Conservation (phyloP, 2,329 filamentous ascomycete species). For the Beauveria scarabaeidicola region DNA sequence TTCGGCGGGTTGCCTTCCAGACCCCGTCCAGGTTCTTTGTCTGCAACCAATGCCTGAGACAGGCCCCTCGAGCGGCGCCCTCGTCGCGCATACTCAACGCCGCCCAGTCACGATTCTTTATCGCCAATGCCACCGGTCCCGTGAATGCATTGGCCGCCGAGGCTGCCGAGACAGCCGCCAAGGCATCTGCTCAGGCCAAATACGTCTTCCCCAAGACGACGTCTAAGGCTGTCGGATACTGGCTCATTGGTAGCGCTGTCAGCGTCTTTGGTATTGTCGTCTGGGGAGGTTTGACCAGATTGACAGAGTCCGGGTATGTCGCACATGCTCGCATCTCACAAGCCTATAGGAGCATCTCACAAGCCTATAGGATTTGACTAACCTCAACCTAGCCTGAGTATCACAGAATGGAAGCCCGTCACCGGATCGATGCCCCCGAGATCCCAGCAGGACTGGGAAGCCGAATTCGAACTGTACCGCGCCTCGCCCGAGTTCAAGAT, state of each 20-base stretch:
- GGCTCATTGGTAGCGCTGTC: slow-evolving; percentile 82
- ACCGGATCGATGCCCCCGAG: slow-evolving; percentile 84
- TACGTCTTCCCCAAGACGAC: slow-evolving; percentile 51
- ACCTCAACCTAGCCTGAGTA: slow-evolving; percentile 61
- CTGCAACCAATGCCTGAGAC: slow-evolving; percentile 42
- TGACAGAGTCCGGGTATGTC: slow-evolving; percentile 88
- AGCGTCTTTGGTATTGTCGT: slow-evolving; percentile 97
- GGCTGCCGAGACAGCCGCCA: slow-evolving; percentile 19
- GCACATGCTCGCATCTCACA: background rate
- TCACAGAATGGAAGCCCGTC: slow-evolving; percentile 97
- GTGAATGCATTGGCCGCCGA: slow-evolving; percentile 20
- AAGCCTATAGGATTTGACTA: background rate
- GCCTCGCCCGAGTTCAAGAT: slow-evolving; percentile 87
- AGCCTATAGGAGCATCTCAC: background rate
- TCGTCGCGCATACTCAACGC: slow-evolving; percentile 33
- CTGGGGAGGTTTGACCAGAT: slow-evolving; percentile 82
- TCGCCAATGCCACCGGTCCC: slow-evolving; percentile 25
- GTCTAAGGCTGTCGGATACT: slow-evolving; percentile 75
- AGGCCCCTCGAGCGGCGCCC: slow-evolving; percentile 23
- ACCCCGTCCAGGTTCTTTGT: slow-evolving; percentile 32
- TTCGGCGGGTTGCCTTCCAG: slow-evolving; percentile 32
- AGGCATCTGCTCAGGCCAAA: slow-evolving; percentile 21
- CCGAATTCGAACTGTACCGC: slow-evolving; percentile 87
- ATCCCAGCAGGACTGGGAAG: slow-evolving; percentile 74
- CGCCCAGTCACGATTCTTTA: slow-evolving; percentile 31